Evolutionary conservation across 495 filamentous ascomycete species (phyloP).

Genomic region (Trichoderma virens): DNA sequence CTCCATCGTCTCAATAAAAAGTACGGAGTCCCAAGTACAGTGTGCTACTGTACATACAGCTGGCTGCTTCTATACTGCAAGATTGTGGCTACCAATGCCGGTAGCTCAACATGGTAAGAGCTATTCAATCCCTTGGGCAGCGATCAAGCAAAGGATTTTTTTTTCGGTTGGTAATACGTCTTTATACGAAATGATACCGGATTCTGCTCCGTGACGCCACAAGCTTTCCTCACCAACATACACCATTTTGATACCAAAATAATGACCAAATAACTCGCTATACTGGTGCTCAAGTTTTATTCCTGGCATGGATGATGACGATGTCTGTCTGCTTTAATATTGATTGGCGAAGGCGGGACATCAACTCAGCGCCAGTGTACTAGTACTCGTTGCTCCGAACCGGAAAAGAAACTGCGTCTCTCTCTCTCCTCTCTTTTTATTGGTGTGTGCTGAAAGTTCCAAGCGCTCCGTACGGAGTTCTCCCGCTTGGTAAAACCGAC

Average conservation of each 20-base stretch:
- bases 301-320: too few relatives aligned
- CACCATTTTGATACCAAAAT: background rate
- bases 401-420: background rate
- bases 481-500: conserved; percentile 1
- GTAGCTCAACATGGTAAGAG: conserved; percentile 3
- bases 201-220: background rate
- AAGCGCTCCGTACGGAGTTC: background rate
- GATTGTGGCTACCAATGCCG: background rate
- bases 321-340: too few relatives aligned
- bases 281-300: too few relatives aligned
- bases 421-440: too few relatives aligned
- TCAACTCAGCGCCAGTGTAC: too few relatives aligned
- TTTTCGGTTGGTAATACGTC: background rate
- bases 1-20: background rate
- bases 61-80: background rate
- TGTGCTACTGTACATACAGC: background rate
- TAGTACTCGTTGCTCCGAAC: too few relatives aligned
- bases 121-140: background rate
- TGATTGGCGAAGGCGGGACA: too few relatives aligned
- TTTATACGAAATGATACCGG: background rate
- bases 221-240: background rate
- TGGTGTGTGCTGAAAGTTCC: background rate
- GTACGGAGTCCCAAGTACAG: background rate
- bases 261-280: too few relatives aligned
- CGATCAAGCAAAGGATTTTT: background rate